Base-by-base conservation (phyloP, 257 asterid genomes). In the Solanum rostratum region DNA sequence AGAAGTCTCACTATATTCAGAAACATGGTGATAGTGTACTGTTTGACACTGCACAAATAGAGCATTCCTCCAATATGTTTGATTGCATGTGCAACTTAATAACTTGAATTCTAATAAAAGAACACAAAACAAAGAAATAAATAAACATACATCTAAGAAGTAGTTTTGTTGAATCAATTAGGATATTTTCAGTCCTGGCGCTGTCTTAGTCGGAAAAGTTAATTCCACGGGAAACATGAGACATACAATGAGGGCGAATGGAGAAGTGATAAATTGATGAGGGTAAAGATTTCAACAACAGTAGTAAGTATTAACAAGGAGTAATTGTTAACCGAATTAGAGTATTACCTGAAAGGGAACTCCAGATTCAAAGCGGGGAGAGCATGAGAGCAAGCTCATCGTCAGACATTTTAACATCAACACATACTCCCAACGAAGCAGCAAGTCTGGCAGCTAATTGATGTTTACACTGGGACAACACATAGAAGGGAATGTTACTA, bases 381-480 rank as follows among this genome's bases (percentile, higher is more conserved):
- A 94, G 92, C 13, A 94, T 88, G 68, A 91, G 52, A 19, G 99
- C 98, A 19, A 97, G 88, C 79, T 95, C 97, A 85, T 94, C 95
- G 84, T 97, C 98, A 43, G 98, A 88, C 74, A 97, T 93, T 89
- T 85, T 76, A 60, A 89, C 87, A 16, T 94, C 92, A 33, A 90
- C 2, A 89, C 93, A 95, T 1, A 88, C 88, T 85, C 94, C 98
- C 14, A 91, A 82, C 7, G 98, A 89, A 66, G 92, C 91, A 15
- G 99, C 97, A 30, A 97, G 93, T 82, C 97, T 91, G 79, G 98
- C 99, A 84, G 99, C 99, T 73, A 97, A 60, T 87, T 97, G 99
- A 90, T 97, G 99, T 90, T 97, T 95, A 87, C 99, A 94, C 98
- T 95, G 87, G 60, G 41, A 85, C 24, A 49, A 41, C 79, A 69